Evolutionary conservation across 2,329 filamentous ascomycete genomes (phyloP).

Genomic region (Aspergillus sp.): DNA sequence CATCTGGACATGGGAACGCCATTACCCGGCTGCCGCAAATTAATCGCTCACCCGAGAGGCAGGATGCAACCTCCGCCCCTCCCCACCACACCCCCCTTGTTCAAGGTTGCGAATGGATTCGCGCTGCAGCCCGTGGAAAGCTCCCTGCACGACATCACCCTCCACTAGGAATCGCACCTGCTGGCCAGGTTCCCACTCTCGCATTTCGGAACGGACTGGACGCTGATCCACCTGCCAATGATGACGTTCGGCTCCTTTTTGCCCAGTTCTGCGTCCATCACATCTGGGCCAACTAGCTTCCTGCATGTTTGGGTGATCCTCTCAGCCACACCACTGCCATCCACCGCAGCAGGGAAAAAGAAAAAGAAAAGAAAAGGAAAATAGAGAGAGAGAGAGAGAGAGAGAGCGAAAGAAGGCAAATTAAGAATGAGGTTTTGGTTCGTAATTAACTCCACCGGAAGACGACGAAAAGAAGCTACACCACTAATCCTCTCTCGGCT

Average conservation of each 20-base stretch:
- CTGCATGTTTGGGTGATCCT: conserved; percentile 30
- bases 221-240: conserved; percentile 16
- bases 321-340: conserved; percentile 21
- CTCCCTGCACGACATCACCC: conserved; percentile 24
- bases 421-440: background rate
- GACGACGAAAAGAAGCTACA: background rate
- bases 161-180: conserved; percentile 14
- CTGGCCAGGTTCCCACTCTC: conserved; percentile 9
- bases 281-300: conserved; percentile 31
- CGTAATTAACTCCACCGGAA: background rate
- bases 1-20: background rate
- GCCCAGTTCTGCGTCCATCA: conserved; percentile 20
- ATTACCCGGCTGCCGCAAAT: background rate
- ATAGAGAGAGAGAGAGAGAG: background rate
- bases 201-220: conserved; percentile 13
- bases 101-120: conserved; percentile 23
- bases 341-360: conserved; percentile 4
- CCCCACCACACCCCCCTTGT: conserved; percentile 16
- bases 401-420: conserved; percentile 2
- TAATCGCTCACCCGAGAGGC: conserved; percentile 4
- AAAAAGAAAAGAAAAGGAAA: too few relatives aligned
- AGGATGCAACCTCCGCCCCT: conserved; percentile 20
- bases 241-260: conserved; percentile 19
- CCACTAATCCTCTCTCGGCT: conserved; percentile 12
- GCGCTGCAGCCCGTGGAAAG: conserved; percentile 22